These are phyloP conservation scores for Petunia axillaris DNA, from an alignment of 257 asterid species.

Conservation along the genomic window DNA sequence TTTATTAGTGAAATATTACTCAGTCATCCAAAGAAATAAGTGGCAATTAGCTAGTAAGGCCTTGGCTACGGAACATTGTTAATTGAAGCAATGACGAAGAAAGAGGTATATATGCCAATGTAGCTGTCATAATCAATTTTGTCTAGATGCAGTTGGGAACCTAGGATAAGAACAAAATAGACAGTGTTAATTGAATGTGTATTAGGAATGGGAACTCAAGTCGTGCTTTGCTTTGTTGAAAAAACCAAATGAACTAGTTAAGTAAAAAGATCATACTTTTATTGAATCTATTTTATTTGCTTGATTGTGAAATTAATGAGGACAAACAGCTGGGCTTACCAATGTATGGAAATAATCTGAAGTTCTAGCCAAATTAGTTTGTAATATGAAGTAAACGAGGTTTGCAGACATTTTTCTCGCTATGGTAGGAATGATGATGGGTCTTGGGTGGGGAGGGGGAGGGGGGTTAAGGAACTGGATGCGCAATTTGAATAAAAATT, in stretches of 20 bases:
- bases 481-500: no score
- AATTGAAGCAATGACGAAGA: background rate
- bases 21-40: background rate
- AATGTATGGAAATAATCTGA: background rate
- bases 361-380: no score
- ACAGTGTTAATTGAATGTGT: constrained; percentile 16
- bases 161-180: constrained; percentile 10
- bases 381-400: no score
- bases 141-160: constrained; percentile 24
- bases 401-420: no score
- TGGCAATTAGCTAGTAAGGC: background rate
- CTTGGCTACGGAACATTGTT: background rate
- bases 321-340: background rate
- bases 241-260: background rate
- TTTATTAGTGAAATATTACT: background rate
- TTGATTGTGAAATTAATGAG: constrained; percentile 13
- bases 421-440: no score
- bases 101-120: constrained; percentile 5
- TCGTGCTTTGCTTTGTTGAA: background rate
- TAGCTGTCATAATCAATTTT: constrained; percentile 14
- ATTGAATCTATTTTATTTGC: background rate
- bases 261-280: background rate
- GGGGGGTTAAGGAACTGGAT: no score
- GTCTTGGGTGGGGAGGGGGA: no score
- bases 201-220: background rate